These are phyloP conservation scores for Boletus vinaceobasis DNA, from an alignment of 768 basidiomycete genomes.

Conservation along the genomic window DNA sequence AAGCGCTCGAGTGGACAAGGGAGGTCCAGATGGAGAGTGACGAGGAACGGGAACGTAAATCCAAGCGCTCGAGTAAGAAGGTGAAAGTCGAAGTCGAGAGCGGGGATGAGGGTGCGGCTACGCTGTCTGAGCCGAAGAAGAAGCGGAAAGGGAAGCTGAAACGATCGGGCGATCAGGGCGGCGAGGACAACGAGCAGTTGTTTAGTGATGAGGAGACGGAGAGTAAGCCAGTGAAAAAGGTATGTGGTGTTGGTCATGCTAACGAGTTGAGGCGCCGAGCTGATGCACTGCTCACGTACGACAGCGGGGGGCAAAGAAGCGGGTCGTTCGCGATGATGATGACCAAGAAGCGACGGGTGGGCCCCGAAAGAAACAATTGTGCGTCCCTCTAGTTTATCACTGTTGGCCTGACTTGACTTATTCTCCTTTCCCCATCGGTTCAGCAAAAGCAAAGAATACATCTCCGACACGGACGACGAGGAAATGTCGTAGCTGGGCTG, in stretches of 20 bases:
- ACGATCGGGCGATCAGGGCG: constrained; percentile 48
- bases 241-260: constrained; percentile 25
- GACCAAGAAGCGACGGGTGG: constrained; percentile 60
- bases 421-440: constrained; percentile 1
- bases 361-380: constrained; percentile 80
- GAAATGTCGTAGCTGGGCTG: constrained; percentile 49
- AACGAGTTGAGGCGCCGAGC: neutral
- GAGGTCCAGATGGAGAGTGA: constrained; percentile 67
- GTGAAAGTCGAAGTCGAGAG: constrained; percentile 51
- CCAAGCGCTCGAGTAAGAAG: constrained; percentile 53
- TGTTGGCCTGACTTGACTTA: neutral
- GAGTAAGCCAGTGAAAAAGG: constrained; percentile 65
- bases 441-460: constrained; percentile 86
- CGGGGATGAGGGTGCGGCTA: constrained; percentile 42
- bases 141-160: constrained; percentile 76
- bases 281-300: neutral
- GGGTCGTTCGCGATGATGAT: constrained; percentile 76
- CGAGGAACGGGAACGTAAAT: constrained; percentile 71
- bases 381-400: constrained; percentile 25
- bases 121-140: constrained; percentile 57
- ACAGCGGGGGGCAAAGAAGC: constrained; percentile 60
- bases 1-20: constrained; percentile 74
- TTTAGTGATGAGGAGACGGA: constrained; percentile 70
- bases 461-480: constrained; percentile 86
- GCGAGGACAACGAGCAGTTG: constrained; percentile 56